Conservation (phyloP, 176 grass and related monocot species). For the Triticum turgidum region DNA sequence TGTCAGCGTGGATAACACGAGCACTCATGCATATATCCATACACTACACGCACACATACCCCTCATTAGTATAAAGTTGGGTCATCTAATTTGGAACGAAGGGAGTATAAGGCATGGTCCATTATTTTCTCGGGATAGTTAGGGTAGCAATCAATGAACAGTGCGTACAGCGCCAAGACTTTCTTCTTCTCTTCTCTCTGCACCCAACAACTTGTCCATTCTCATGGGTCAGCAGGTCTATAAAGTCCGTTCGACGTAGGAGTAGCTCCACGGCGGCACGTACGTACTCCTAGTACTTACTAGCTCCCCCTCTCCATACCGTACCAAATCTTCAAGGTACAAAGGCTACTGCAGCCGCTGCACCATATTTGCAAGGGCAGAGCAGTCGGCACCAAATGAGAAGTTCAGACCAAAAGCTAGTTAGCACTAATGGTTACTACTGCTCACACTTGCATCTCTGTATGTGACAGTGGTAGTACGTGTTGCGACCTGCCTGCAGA, state of each 20-base stretch:
- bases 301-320: too few species aligned
- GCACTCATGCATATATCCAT: not conserved
- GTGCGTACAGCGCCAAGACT: not conserved
- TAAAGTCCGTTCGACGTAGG: not conserved
- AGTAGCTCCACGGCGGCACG: not conserved
- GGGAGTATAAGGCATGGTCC: not conserved
- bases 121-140: not conserved
- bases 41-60: too few species aligned
- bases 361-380: not conserved
- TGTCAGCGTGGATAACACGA: not conserved
- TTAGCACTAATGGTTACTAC: too few species aligned
- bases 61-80: too few species aligned
- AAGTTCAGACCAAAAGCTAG: too few species aligned
- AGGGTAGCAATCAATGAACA: constrained; percentile 4
- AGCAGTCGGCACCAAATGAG: not conserved
- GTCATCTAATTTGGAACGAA: too few species aligned
- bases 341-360: not conserved
- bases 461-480: too few species aligned
- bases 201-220: not conserved
- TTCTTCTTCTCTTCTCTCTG: not conserved
- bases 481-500: too few species aligned
- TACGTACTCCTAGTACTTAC: too few species aligned
- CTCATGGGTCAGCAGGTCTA: not conserved
- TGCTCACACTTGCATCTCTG: too few species aligned
- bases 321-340: not conserved